Evolutionary conservation across 176 grass and related monocot genomes (phyloP).

Genomic region (Carex scoparia): DNA sequence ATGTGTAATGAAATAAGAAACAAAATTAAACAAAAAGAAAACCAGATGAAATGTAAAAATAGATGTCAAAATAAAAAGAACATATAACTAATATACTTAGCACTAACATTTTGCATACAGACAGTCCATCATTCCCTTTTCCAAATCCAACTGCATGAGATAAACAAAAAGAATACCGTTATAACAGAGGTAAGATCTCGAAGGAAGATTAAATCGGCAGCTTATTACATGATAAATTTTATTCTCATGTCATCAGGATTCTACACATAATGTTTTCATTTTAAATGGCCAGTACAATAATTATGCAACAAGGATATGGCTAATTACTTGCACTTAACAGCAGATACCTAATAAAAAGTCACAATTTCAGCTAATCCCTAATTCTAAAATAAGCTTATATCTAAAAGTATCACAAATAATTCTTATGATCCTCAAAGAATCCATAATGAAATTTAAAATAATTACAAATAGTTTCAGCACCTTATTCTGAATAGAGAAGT

Average conservation of each 20-base stretch:
- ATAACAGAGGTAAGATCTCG: not conserved
- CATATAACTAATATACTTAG: not conserved
- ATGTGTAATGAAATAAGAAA: not conserved
- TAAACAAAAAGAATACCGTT: slow-evolving; percentile 15
- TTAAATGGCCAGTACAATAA: not conserved
- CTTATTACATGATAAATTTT: not conserved
- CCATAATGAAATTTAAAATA: not conserved
- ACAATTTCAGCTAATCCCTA: not conserved
- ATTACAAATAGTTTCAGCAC: slow-evolving; percentile 19
- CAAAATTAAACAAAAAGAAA: slow-evolving; percentile 16
- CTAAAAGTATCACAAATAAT: not conserved
- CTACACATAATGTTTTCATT: not conserved
- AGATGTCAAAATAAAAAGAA: not conserved
- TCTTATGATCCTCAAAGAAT: not conserved
- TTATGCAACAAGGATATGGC: not conserved
- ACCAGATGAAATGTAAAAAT: not conserved
- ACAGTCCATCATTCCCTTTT: slow-evolving; percentile 98
- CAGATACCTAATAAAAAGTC: not conserved
- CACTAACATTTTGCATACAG: slow-evolving; percentile 96
- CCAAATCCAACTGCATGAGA: slow-evolving; percentile 77
- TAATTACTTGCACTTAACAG: not conserved
- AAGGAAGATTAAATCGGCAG: not conserved
- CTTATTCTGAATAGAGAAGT: slow-evolving; percentile 98
- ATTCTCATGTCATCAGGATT: not conserved
- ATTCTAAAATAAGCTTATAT: not conserved